Evolutionary conservation across 1,284 basidiomycete genomes (phyloP).

Genomic region (Trichosporon sp.): DNA sequence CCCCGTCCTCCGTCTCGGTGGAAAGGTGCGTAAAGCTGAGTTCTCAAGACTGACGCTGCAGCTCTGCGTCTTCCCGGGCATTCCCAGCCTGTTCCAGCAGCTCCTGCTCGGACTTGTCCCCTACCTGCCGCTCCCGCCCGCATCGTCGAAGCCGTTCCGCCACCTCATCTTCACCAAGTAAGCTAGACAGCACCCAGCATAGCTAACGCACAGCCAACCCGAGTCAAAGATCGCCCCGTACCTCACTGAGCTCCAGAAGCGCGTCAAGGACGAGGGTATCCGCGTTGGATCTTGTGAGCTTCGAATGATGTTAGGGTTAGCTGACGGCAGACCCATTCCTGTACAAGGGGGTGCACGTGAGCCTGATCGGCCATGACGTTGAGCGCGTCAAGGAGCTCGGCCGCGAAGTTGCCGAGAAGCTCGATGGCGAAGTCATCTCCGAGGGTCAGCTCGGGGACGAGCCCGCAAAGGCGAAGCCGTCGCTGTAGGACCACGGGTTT

Average conservation of each 20-base stretch:
- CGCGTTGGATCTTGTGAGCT: constrained; percentile 68
- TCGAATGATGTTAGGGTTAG: background rate
- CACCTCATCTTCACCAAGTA: constrained; percentile 74
- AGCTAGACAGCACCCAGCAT: background rate
- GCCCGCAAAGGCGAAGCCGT: constrained; percentile 19
- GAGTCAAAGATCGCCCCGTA: constrained; percentile 89
- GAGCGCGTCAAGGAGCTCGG: constrained; percentile 57
- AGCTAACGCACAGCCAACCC: constrained; percentile 56
- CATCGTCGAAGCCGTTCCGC: constrained; percentile 63
- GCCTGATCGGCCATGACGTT: constrained; percentile 70
- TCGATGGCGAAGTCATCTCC: constrained; percentile 53
- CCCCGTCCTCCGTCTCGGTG: constrained; percentile 74
- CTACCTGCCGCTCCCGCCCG: constrained; percentile 70
- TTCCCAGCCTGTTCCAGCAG: constrained; percentile 75
- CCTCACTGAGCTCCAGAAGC: constrained; percentile 69
- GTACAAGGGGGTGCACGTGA: constrained; percentile 56
- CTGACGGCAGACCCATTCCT: constrained; percentile 57
- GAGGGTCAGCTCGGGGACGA: constrained; percentile 49
- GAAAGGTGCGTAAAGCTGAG: constrained; percentile 54
- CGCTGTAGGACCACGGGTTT: background rate
- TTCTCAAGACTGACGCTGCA: constrained; percentile 16
- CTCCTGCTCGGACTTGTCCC: constrained; percentile 67
- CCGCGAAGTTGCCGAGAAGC: constrained; percentile 56
- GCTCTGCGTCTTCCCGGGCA: constrained; percentile 85
- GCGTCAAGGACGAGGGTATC: constrained; percentile 69